Percentiles rank a stretch among this genome's conserved stretches.
phyloP scores from a whole-genome alignment of 2,329 filamentous ascomycete species.

The Sclerotinia borealis region DNA sequence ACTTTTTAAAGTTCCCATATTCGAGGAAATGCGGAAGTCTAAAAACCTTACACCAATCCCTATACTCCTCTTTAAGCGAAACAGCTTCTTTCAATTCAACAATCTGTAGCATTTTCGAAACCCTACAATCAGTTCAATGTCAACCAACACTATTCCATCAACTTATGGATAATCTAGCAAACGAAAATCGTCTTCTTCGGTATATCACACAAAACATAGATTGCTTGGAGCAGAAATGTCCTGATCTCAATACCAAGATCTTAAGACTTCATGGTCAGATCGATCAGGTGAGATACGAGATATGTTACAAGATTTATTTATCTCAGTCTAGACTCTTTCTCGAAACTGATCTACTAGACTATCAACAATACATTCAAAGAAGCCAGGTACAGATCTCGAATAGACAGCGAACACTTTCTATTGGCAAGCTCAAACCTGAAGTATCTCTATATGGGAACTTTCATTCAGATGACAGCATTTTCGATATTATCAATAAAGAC shows the following conservation, averaged over 20 bases:
- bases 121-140: constrained; percentile 15
- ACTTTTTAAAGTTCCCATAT: constrained; percentile 21
- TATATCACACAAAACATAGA: constrained; percentile 21
- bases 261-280: constrained; percentile 19
- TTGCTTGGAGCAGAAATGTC: constrained; percentile 17
- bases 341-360: constrained; percentile 17
- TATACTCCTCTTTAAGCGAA: constrained; percentile 20
- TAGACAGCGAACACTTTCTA: constrained; percentile 1
- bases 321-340: constrained; percentile 19
- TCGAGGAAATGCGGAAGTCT: constrained; percentile 22
- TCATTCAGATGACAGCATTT: constrained; percentile 7
- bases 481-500: constrained; percentile 9
- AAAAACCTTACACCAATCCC: constrained; percentile 20
- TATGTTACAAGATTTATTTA: constrained; percentile 18
- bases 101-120: constrained; percentile 16
- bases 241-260: constrained; percentile 19
- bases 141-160: constrained; percentile 19
- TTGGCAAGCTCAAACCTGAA: constrained; percentile 9
- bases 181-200: constrained; percentile 15
- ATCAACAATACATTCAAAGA: constrained; percentile 19
- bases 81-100: constrained; percentile 17
- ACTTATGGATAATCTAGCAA: constrained; percentile 18
- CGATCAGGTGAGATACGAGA: constrained; percentile 18
- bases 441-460: constrained; percentile 8
- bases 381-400: constrained; percentile 16